Conservation (phyloP, 805 yeast genomes). For the Naumovozyma castellii region DNA sequence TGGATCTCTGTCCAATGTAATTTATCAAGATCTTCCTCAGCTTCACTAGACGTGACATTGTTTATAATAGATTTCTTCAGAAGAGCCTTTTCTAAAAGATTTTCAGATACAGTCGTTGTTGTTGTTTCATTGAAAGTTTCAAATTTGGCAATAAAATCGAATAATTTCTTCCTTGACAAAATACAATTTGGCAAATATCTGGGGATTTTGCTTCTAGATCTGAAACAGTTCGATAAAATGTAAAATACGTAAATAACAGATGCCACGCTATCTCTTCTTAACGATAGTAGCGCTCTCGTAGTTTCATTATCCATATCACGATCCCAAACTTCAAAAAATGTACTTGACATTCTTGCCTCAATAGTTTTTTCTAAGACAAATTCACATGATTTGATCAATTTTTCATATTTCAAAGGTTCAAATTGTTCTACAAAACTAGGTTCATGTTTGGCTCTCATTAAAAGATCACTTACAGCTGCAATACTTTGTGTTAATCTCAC, state of each 20-base stretch:
- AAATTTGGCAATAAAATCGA: conserved; percentile 31
- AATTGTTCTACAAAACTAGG: conserved; percentile 31
- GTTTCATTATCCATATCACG: conserved; percentile 32
- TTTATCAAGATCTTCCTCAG: conserved; percentile 12
- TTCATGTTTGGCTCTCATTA: conserved; percentile 32
- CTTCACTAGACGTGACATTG: background rate
- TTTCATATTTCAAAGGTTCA: conserved; percentile 28
- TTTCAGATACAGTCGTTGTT: background rate
- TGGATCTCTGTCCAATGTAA: conserved; percentile 40
- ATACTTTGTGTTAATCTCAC: conserved; percentile 39
- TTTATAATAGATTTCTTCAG: background rate
- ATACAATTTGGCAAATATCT: conserved; percentile 38
- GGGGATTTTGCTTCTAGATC: conserved; percentile 33
- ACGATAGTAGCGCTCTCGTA: conserved; percentile 33
- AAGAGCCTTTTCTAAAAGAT: background rate
- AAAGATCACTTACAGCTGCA: conserved; percentile 32
- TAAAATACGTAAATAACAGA: conserved; percentile 38
- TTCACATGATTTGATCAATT: conserved; percentile 33
- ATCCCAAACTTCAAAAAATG: conserved; percentile 39
- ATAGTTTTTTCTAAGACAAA: conserved; percentile 34
- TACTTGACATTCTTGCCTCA: conserved; percentile 43
- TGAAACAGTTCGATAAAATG: conserved; percentile 35
- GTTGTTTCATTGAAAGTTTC: conserved; percentile 11
- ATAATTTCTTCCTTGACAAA: conserved; percentile 35
- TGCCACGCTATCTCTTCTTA: conserved; percentile 40